These are phyloP conservation scores for Arachnomyces sp. DNA, from an alignment of 2,329 filamentous ascomycete genomes.

Conservation along the genomic window DNA sequence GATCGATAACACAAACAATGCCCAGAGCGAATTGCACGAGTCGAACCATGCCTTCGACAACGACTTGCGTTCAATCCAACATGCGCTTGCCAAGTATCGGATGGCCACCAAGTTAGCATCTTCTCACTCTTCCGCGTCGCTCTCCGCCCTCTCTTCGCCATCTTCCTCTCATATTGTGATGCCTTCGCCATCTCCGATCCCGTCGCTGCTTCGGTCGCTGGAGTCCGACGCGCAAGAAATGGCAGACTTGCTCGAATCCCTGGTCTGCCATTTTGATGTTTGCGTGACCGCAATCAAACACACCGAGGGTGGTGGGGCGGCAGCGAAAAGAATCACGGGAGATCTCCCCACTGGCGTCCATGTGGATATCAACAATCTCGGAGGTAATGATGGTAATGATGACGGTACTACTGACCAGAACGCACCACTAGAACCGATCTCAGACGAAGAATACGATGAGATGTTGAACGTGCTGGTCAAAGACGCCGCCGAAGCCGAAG, in stretches of 20 bases:
- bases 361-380: slow-evolving; percentile 25
- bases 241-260: slow-evolving; percentile 69
- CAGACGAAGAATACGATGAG: slow-evolving; percentile 66
- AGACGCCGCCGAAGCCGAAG: slow-evolving; percentile 52
- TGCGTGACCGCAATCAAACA: slow-evolving; percentile 87
- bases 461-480: slow-evolving; percentile 69
- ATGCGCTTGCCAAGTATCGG: slow-evolving; percentile 43
- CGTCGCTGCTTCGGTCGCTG: slow-evolving; percentile 53
- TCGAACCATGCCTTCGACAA: slow-evolving; percentile 63
- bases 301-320: slow-evolving; percentile 70
- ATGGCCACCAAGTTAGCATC: slow-evolving; percentile 32
- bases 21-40: slow-evolving; percentile 51
- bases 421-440: slow-evolving; percentile 60
- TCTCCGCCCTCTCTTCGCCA: slow-evolving; percentile 24
- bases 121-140: slow-evolving; percentile 25
- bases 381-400: slow-evolving; percentile 24
- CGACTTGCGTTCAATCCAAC: slow-evolving; percentile 60
- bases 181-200: slow-evolving; percentile 36
- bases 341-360: slow-evolving; percentile 51
- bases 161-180: slow-evolving; percentile 26
- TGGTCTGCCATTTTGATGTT: slow-evolving; percentile 85
- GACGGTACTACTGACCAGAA: slow-evolving; percentile 27
- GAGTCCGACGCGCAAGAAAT: slow-evolving; percentile 72
- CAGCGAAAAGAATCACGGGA: slow-evolving; percentile 58
- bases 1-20: slow-evolving; percentile 53